Evolutionary conservation across 176 grass and related monocot species (phyloP), one percentile per base, ranked within the genome.

Genomic region (Aegilops sharonensis): DNA sequence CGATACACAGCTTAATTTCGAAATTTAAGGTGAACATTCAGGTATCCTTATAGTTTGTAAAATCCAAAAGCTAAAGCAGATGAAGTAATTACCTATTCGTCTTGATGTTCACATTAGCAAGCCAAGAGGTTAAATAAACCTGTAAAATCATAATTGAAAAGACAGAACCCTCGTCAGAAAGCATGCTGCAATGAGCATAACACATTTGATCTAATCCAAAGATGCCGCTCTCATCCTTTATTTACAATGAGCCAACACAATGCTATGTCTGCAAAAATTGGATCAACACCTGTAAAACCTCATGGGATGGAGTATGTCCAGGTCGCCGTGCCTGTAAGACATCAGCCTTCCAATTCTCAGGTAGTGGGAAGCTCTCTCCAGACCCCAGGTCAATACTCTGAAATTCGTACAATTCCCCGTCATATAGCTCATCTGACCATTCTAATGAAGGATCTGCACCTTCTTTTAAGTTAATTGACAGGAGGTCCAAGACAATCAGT

Each of bases 351-450:
- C 87, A 88, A 82, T 87, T 85, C 83, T 85, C 81, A 30, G 86
- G 87, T 45, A 65, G 54, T 80, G 75, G 72, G 70, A 32, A 79
- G 24, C 75, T 94, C 8, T 92, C 88, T 61, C 87, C 86, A 48
- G 88, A 86, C 20, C 81, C 72, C 87, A 98, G 84, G 54, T 87
- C 88, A 61, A 64, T 88, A 83, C 75, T 79, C 54, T 79, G 90
- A 48, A 95, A 90, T 86, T 92, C 77, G 15, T 78, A 29, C 50
- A 84, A 59, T 84, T 98, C 96, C 47, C 93, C 90, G 30, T 82
- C 78, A 82, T 92, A 98, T 86, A 98, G 32, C 72, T 95, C 93
- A 78, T 82, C 87, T 0, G 39, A 82, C 88, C 88, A 95, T 87
- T 78, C 65, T 52, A 93, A 66, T 42, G 42, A 72, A 59, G 8